These are phyloP conservation scores for Malassezia psittaci DNA, from an alignment of 1,284 basidiomycete genomes.

Conservation along the genomic window DNA sequence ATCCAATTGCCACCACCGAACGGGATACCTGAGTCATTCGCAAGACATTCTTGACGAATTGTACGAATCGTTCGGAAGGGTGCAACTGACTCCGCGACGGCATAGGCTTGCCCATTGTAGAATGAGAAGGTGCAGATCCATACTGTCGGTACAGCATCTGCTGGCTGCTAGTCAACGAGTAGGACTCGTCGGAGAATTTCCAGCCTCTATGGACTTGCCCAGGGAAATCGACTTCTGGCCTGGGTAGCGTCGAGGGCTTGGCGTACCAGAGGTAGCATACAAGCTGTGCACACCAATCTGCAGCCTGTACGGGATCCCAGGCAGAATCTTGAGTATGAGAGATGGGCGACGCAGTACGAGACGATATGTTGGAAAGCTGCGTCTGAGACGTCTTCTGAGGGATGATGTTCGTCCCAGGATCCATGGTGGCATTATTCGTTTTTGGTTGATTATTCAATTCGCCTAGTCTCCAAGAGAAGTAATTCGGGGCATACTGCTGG, in stretches of 20 bases:
- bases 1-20: conserved; percentile 38
- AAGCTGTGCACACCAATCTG: conserved; percentile 37
- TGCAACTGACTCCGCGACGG: conserved; percentile 19
- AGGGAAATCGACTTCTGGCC: no score
- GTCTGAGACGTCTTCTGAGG: not conserved
- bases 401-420: no score
- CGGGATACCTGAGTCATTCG: conserved; percentile 41
- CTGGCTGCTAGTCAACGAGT: no score
- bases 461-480: no score
- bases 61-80: conserved; percentile 31
- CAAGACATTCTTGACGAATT: conserved; percentile 37
- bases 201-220: no score
- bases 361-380: not conserved
- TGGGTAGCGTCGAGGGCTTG: conserved; percentile 11
- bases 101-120: not conserved
- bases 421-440: no score
- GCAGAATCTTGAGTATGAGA: not conserved
- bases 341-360: not conserved
- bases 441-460: no score
- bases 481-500: no score
- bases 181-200: no score
- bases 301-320: conserved; percentile 21
- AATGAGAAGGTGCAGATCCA: no score
- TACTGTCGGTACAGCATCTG: no score
- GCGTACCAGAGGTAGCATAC: conserved; percentile 45